phyloP scores from a whole-genome alignment of 2,329 filamentous ascomycete species.

The Alternaria arborescens region DNA sequence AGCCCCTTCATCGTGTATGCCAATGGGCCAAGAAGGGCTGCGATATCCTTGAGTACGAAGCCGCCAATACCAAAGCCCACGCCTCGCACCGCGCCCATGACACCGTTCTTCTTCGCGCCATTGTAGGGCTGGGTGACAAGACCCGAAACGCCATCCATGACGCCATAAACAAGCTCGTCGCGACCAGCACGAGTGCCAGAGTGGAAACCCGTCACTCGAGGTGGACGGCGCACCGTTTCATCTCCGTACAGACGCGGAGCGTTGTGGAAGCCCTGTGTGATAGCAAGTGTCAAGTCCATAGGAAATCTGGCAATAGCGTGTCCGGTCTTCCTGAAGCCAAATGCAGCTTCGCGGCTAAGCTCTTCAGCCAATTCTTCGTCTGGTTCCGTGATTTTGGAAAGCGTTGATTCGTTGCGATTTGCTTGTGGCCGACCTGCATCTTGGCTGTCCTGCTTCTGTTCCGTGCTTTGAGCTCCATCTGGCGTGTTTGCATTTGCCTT shows the following conservation, averaged over 20 bases:
- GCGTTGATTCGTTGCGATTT: slow-evolving; percentile 32
- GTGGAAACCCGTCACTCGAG: slow-evolving; percentile 70
- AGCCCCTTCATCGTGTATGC: slow-evolving; percentile 72
- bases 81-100: slow-evolving; percentile 62
- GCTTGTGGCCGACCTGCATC: slow-evolving; percentile 26
- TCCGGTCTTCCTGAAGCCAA: slow-evolving; percentile 62
- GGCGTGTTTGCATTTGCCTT: slow-evolving; percentile 26
- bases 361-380: slow-evolving; percentile 46
- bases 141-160: slow-evolving; percentile 72
- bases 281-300: slow-evolving; percentile 67
- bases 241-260: slow-evolving; percentile 75
- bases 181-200: slow-evolving; percentile 69
- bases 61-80: slow-evolving; percentile 70
- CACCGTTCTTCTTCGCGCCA: slow-evolving; percentile 64
- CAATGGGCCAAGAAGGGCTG: slow-evolving; percentile 67
- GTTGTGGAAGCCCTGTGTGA: slow-evolving; percentile 76
- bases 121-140: slow-evolving; percentile 67
- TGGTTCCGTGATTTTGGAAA: slow-evolving; percentile 46
- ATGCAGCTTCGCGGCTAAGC: slow-evolving; percentile 59
- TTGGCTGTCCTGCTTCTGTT: slow-evolving; percentile 9
- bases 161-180: slow-evolving; percentile 68
- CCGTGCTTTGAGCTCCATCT: slow-evolving; percentile 15
- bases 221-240: slow-evolving; percentile 70
- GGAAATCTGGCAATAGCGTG: slow-evolving; percentile 65
- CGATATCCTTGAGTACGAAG: slow-evolving; percentile 70